Conservation (phyloP, 1,284 basidiomycete genomes). For the Papiliotrema nemorosa region DNA sequence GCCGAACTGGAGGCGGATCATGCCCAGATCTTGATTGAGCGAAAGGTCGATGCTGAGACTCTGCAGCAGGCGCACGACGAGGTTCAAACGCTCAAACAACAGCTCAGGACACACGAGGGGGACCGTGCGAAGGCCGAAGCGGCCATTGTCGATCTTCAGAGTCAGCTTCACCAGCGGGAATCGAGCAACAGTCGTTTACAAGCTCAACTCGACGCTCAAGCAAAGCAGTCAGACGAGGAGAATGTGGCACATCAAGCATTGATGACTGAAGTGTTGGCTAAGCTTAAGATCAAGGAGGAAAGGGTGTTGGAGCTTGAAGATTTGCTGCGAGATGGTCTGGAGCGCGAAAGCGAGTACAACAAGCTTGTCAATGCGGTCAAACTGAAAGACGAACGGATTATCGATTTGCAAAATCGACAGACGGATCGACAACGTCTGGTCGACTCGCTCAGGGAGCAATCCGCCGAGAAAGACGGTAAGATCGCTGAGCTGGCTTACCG, state of each 20-base stretch:
- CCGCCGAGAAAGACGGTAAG: background rate
- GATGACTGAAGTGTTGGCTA: background rate
- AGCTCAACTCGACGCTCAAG: background rate
- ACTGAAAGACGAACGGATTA: conserved; percentile 1
- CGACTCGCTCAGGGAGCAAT: background rate
- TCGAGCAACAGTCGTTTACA: background rate
- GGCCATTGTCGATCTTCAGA: background rate
- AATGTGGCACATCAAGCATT: background rate
- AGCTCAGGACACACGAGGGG: background rate
- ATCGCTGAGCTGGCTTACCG: conserved; percentile 1
- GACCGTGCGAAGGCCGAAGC: background rate
- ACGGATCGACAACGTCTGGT: conserved; percentile 1
- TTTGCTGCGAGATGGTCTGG: background rate
- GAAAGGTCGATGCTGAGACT: background rate
- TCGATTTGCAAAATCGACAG: conserved; percentile 3
- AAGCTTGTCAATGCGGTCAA: background rate
- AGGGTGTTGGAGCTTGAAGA: conserved; percentile 6
- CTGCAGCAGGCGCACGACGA: background rate
- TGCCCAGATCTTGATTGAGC: background rate
- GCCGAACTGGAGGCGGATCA: conserved; percentile 1
- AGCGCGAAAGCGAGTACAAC: conserved; percentile 2
- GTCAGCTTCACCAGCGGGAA: background rate
- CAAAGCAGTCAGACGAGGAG: background rate
- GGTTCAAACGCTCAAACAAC: background rate
- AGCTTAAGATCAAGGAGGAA: conserved; percentile 2